Conservation (phyloP, 176 grass and related monocot species). For the Areca catechu region DNA sequence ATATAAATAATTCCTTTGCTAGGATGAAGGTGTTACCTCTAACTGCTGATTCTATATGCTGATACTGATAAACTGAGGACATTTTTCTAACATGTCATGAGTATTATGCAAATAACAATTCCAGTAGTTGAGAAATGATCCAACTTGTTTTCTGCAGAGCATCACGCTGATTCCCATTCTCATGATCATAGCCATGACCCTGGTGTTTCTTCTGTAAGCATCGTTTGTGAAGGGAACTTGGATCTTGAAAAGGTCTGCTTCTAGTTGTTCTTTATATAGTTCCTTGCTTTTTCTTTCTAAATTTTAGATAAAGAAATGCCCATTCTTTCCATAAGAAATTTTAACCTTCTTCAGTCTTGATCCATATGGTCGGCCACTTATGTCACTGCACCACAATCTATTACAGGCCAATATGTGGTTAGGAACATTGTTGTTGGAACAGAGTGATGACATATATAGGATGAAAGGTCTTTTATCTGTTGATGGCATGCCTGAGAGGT, state of each 20-base stretch:
- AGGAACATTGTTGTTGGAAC: conserved; percentile 77
- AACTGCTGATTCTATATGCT: no score
- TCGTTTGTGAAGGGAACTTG: conserved; percentile 94
- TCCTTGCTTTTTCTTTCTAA: conserved; percentile 19
- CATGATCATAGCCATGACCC: conserved; percentile 97
- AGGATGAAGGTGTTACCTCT: no score
- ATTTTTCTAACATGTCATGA: no score
- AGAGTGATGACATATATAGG: conserved; percentile 87
- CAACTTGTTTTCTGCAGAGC: conserved; percentile 35
- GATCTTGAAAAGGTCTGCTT: conserved; percentile 79
- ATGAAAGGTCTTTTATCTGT: conserved; percentile 95
- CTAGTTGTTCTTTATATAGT: conserved; percentile 14
- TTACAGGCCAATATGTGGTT: conserved; percentile 90
- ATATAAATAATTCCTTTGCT: no score
- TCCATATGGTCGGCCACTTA: not conserved
- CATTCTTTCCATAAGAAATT: no score
- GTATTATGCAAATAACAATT: no score
- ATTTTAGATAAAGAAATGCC: conserved; percentile 9
- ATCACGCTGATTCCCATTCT: conserved; percentile 43
- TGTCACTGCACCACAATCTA: not conserved
- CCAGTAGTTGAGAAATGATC: no score
- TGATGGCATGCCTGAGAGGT: conserved; percentile 89
- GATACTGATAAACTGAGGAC: no score
- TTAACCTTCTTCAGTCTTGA: no score
- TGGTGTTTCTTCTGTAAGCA: conserved; percentile 94